A percentile compares a stretch with the other conserved stretches of the same genome.
These are phyloP conservation scores for Ganoderma meredithae DNA, from an alignment of 1,284 basidiomycete genomes.

Conservation along the genomic window DNA sequence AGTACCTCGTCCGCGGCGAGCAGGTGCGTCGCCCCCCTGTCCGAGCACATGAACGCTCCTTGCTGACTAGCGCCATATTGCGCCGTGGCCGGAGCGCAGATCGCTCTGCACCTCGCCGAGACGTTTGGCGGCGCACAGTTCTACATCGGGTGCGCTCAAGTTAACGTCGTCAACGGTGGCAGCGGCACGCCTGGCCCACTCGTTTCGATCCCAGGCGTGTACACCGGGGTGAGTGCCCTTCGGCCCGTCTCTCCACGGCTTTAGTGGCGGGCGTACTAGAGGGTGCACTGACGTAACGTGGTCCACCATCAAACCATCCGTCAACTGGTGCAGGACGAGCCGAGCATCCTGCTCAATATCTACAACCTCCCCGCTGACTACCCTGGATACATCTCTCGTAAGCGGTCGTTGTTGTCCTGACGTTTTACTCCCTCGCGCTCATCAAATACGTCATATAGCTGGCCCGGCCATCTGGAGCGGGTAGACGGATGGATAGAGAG, in stretches of 20 bases:
- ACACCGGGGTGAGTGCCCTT: conserved; percentile 41
- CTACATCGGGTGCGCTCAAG: conserved; percentile 47
- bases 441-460: conserved; percentile 11
- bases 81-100: conserved; percentile 34
- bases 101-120: conserved; percentile 47
- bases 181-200: conserved; percentile 49
- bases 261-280: background rate
- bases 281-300: background rate
- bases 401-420: conserved; percentile 7
- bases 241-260: background rate
- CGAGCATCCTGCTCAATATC: conserved; percentile 35
- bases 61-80: background rate
- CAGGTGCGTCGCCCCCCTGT: conserved; percentile 29
- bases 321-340: conserved; percentile 28
- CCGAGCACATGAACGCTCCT: background rate
- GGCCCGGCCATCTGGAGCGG: conserved; percentile 35
- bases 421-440: background rate
- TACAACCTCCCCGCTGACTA: conserved; percentile 30
- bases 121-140: conserved; percentile 46
- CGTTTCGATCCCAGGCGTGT: conserved; percentile 51
- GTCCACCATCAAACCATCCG: background rate
- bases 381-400: conserved; percentile 31
- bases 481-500: conserved; percentile 5
- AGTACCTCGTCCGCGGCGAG: conserved; percentile 41
- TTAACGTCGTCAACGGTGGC: conserved; percentile 50